Base-by-base conservation (phyloP, 1,284 basidiomycete genomes). In the Ceratorhiza oryzae-sativae region DNA sequence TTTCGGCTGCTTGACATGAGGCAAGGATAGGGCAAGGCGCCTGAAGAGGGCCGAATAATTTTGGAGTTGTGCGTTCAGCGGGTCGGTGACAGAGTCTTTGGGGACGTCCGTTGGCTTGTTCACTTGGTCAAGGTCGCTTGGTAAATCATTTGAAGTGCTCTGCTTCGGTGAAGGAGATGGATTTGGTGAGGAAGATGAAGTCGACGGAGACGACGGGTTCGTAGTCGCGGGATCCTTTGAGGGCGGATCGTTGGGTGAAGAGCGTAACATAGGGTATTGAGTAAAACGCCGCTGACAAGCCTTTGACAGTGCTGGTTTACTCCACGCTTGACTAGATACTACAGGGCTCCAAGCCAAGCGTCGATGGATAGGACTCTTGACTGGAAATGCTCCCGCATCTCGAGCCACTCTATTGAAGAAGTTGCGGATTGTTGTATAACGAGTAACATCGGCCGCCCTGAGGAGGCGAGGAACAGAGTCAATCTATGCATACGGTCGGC, bases 1-100 rank as follows among this genome's bases (percentile, higher is more conserved):
- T 0, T 92, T 92, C 0, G 94, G 94, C 55, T 91, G 84, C 76
- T 92, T 90, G n/a, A 90, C 82, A 76, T 93, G 89, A 2, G 92
- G 91, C 32, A 92, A 81, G 27, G 90, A 90, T 76, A 86, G 79
- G 0, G 90, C 91, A 18, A 95, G 84, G 20, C 89, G 87, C 58
- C 87, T 88, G 76, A 94, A 92, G 79, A 94, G 90, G 4, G 85
- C 87, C 6, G 93, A 87, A 78, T 95, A 95, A 77, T 94, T 88
- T 71, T 80, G 80, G 10, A 76, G 73, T 51, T 78, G 61, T 13
- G 53, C 49, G 30, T 36, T 63, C 46, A 45, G 10, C n/a, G 27
- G n/a, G 27, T 55, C 49, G 12, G 51, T 20, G n/a, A 32, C 32
- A 27, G 36, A 2, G 32, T n/a, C 34, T 20, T 59, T 20, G 8